These are phyloP conservation scores for Knoxdaviesia capensis DNA, from an alignment of 2,329 filamentous ascomycete species.

Conservation along the genomic window DNA sequence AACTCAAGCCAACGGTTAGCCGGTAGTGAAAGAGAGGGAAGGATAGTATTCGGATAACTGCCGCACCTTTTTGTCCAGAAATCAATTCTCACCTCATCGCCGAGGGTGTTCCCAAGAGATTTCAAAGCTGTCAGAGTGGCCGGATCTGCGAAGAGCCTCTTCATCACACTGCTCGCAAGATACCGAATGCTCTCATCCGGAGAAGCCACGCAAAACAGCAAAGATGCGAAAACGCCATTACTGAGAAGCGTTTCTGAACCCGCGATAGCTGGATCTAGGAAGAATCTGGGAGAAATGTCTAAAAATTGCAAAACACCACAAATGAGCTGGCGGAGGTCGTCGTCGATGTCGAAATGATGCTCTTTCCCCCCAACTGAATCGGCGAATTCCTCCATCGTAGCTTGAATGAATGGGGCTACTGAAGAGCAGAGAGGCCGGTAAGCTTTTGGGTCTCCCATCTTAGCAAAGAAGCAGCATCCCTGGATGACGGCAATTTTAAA, in stretches of 20 bases:
- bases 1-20: not conserved
- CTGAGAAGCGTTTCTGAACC: not conserved
- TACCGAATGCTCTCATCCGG: constrained; percentile 26
- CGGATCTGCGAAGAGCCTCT: constrained; percentile 22
- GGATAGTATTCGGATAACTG: too few species aligned
- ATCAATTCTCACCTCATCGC: constrained; percentile 17
- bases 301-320: constrained; percentile 37
- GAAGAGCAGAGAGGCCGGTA: too few species aligned
- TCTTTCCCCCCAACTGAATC: too few species aligned
- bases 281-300: constrained; percentile 22
- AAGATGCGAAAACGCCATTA: constrained; percentile 20
- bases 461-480: constrained; percentile 41
- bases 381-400: too few species aligned
- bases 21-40: not conserved
- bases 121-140: constrained; percentile 15
- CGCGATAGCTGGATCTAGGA: constrained; percentile 6
- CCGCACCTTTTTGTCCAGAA: constrained; percentile 32
- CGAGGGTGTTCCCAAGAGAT: constrained; percentile 15
- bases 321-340: constrained; percentile 14
- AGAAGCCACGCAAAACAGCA: constrained; percentile 33
- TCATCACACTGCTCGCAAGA: constrained; percentile 25
- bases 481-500: constrained; percentile 45
- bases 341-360: too few species aligned
- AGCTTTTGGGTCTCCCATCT: constrained; percentile 11
- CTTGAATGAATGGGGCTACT: too few species aligned